Conservation (phyloP, 1,284 basidiomycete species). For the Tilletia indica region DNA sequence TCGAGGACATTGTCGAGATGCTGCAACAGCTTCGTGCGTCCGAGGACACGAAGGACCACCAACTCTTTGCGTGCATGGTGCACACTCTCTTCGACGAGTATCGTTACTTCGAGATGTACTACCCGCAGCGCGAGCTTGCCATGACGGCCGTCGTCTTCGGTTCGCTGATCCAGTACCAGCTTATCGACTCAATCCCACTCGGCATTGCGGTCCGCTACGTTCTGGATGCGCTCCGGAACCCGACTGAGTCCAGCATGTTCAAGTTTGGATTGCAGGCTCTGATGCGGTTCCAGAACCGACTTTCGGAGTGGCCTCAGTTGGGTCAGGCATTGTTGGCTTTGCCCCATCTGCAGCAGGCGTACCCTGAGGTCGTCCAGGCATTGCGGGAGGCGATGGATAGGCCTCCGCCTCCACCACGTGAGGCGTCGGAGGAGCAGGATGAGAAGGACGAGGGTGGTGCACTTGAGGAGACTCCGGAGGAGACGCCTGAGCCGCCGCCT, state of each 20-base stretch:
- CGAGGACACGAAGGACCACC: conserved; percentile 78
- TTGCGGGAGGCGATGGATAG: conserved; percentile 39
- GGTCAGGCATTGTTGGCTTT: conserved; percentile 86
- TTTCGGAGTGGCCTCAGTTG: conserved; percentile 89
- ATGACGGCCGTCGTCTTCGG: conserved; percentile 98
- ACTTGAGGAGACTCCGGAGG: conserved; percentile 50
- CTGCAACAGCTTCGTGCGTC: conserved; percentile 83
- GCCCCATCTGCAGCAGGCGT: conserved; percentile 78
- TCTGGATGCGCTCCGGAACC: conserved; percentile 74
- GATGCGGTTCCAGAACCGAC: conserved; percentile 77
- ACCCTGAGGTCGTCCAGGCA: conserved; percentile 70
- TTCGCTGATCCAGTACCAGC: conserved; percentile 86
- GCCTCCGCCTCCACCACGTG: conserved; percentile 22
- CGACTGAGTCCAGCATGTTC: conserved; percentile 88
- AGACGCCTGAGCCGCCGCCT: conserved; percentile 39
- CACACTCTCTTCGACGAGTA: conserved; percentile 99
- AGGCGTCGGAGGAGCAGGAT: conserved; percentile 21
- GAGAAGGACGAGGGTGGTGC: conserved; percentile 3
- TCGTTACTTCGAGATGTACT: conserved; percentile 91
- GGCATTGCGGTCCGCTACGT: conserved; percentile 97
- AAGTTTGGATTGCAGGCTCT: conserved; percentile 93
- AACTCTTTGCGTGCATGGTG: conserved; percentile 97
- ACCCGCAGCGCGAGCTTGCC: conserved; percentile 87
- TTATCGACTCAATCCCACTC: conserved; percentile 91
- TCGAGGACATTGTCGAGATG: conserved; percentile 87